Conservation (phyloP, 2,329 filamentous ascomycete genomes). For the Ophiostoma australiae region DNA sequence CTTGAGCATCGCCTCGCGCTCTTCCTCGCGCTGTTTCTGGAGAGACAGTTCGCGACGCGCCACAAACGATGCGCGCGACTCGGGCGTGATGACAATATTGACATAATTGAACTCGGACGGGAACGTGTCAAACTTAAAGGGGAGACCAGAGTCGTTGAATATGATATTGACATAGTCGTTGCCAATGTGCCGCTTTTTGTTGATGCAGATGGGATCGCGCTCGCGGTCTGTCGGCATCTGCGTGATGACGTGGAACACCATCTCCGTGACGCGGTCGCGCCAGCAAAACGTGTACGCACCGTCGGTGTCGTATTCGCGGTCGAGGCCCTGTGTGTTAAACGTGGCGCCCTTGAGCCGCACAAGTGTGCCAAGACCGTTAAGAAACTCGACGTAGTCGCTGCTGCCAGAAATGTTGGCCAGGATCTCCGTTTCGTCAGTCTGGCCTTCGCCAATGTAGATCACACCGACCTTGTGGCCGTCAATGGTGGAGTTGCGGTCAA, state of each 20-base stretch:
- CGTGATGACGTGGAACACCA: conserved; percentile 92
- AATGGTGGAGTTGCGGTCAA: conserved; percentile 83
- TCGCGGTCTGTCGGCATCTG: conserved; percentile 92
- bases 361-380: conserved; percentile 75
- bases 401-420: conserved; percentile 82
- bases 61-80: conserved; percentile 71
- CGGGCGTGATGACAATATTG: conserved; percentile 90
- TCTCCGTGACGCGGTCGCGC: conserved; percentile 90
- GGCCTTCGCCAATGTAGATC: conserved; percentile 84
- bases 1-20: conserved; percentile 16
- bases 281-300: conserved; percentile 88
- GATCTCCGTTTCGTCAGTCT: conserved; percentile 77
- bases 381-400: conserved; percentile 79
- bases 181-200: conserved; percentile 92
- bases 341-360: conserved; percentile 74
- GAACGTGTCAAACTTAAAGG: conserved; percentile 86
- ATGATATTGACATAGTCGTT: conserved; percentile 98
- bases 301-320: conserved; percentile 70
- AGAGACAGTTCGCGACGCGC: conserved; percentile 50
- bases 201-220: conserved; percentile 66
- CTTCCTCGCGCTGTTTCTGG: conserved; percentile 28
- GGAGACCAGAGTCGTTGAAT: conserved; percentile 91
- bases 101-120: conserved; percentile 95
- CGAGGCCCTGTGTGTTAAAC: conserved; percentile 90
- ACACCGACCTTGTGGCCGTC: conserved; percentile 95